Conservation (phyloP, 257 asterid species). For the Primulina huaijiensis region DNA sequence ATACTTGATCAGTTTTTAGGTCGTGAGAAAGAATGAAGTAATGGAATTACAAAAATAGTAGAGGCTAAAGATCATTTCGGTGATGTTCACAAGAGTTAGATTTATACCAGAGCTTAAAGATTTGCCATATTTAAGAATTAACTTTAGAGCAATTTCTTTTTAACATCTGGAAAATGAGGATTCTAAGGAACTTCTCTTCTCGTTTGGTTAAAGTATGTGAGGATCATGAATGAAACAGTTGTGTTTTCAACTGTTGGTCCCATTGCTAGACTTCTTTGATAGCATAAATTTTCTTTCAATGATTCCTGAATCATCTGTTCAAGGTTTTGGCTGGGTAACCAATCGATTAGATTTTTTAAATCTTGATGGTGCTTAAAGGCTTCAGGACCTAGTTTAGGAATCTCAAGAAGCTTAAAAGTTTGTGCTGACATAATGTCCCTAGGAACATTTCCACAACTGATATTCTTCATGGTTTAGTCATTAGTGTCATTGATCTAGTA, state of each 20-base stretch:
- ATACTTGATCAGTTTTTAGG: slow-evolving; percentile 1
- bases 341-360: no score
- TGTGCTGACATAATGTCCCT: neutral
- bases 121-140: no score
- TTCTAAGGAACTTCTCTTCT: neutral
- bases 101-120: no score
- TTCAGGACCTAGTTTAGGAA: neutral
- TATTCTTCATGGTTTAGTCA: no score
- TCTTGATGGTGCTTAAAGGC: neutral
- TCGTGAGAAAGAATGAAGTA: no score
- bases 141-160: no score
- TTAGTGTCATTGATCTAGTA: neutral
- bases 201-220: neutral
- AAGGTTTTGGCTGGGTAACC: neutral
- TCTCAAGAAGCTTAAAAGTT: neutral
- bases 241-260: neutral
- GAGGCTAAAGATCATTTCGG: no score
- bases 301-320: neutral
- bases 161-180: no score
- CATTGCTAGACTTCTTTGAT: neutral
- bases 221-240: neutral
- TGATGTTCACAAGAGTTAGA: no score
- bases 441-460: neutral
- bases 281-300: neutral
- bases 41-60: no score